phyloP scores from a whole-genome alignment of 1,284 basidiomycete genomes.

The Tremellales sp. region DNA sequence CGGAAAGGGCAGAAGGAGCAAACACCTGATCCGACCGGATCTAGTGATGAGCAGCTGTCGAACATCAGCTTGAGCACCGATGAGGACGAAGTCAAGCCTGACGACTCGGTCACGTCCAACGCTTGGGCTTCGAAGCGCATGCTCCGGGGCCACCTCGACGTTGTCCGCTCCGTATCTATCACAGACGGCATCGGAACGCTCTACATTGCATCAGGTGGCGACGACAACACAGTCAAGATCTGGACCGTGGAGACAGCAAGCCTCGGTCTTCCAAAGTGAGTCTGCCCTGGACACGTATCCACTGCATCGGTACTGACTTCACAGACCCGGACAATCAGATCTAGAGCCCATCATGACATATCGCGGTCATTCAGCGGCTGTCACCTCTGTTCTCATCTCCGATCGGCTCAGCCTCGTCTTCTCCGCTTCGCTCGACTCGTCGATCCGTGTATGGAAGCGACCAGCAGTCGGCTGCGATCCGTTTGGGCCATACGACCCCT shows the following conservation, averaged over 20 bases:
- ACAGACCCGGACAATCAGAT: background rate
- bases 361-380: conserved; percentile 86
- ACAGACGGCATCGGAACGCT: conserved; percentile 72
- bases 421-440: conserved; percentile 85
- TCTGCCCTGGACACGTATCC: background rate
- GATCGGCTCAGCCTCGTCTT: conserved; percentile 72
- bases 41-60: conserved; percentile 40
- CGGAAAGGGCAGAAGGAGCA: conserved; percentile 8
- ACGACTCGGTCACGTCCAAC: conserved; percentile 41
- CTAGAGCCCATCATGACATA: conserved; percentile 81
- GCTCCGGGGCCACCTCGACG: conserved; percentile 85
- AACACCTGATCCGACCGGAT: conserved; percentile 16
- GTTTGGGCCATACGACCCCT: conserved; percentile 83
- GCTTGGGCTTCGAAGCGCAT: too few relatives aligned
- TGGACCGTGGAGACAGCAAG: conserved; percentile 55
- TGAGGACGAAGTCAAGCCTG: conserved; percentile 60
- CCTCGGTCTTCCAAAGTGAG: conserved; percentile 33
- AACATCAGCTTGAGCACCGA: conserved; percentile 49
- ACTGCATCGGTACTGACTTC: conserved; percentile 8
- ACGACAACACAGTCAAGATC: conserved; percentile 93
- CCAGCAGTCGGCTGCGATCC: conserved; percentile 58
- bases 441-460: conserved; percentile 84
- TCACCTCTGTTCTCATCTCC: conserved; percentile 83
- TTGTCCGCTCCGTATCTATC: conserved; percentile 83
- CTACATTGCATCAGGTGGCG: conserved; percentile 72